These are phyloP conservation scores for Lipomyces chichibuensis DNA, from an alignment of 805 yeast species.

Conservation along the genomic window DNA sequence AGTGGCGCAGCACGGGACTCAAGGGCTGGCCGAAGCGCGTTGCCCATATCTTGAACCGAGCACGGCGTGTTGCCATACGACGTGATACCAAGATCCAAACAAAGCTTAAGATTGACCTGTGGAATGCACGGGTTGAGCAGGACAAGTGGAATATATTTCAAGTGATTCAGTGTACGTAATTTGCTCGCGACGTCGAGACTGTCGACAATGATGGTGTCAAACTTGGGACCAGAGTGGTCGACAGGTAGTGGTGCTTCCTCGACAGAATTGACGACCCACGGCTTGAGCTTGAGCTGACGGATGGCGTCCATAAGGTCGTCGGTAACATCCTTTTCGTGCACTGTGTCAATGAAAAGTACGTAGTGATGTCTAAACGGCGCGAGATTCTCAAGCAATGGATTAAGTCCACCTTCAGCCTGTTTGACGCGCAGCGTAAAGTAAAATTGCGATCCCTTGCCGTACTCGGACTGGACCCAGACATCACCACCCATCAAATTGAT, in stretches of 20 bases:
- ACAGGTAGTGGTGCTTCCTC: conserved; percentile 53
- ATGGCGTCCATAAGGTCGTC: conserved; percentile 58
- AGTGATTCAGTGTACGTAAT: conserved; percentile 69
- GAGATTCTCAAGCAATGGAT: conserved; percentile 67
- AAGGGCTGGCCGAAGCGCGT: conserved; percentile 80
- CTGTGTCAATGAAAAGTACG: conserved; percentile 69
- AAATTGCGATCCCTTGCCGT: conserved; percentile 81
- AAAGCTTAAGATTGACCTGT: conserved; percentile 74
- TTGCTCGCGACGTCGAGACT: conserved; percentile 72
- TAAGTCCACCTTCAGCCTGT: conserved; percentile 64
- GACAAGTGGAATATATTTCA: conserved; percentile 84
- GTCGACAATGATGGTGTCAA: conserved; percentile 82
- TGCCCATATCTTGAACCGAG: conserved; percentile 76
- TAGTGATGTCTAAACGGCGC: conserved; percentile 73
- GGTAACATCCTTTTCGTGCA: conserved; percentile 56
- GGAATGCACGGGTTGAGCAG: conserved; percentile 75
- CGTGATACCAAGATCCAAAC: conserved; percentile 83
- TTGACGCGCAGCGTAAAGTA: conserved; percentile 80
- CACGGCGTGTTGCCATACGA: conserved; percentile 90
- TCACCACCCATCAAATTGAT: conserved; percentile 93
- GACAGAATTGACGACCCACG: conserved; percentile 60
- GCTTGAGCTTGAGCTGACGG: conserved; percentile 60
- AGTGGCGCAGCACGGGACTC: conserved; percentile 81
- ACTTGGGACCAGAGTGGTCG: conserved; percentile 50
- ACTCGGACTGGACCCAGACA: conserved; percentile 83